Evolutionary conservation across 108 stramenopile species (phyloP), one percentile per base, ranked within the genome.

Genomic region (Cyclotella choctawhatcheeana): DNA sequence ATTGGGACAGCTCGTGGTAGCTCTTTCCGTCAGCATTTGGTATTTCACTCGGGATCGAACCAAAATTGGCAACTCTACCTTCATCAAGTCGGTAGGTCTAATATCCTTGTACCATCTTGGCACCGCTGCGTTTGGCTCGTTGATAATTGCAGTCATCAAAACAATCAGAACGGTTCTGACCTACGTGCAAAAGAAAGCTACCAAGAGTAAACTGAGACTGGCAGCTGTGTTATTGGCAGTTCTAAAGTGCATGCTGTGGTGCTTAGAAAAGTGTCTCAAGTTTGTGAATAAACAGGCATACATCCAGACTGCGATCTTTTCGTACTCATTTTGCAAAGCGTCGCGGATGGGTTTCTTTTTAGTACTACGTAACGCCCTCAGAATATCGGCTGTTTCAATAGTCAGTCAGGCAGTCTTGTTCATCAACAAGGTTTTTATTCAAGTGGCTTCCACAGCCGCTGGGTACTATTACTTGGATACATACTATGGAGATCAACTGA

Each of bases 271-370:
- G 40, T 87, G 83, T 54, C 63, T 98, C 68, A 88, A 90, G 64
- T 97, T 97, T 69, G 47, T 98, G 66, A 94, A 89, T 81, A 91
- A 95, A 63, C 91, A 97, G 80, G 97, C 96, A 0, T 97, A 95
- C 82, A 91, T 96, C 51, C 88, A 93, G 54, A 93, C 89, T 24
- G 96, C 97, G 10, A 95, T 98, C 64, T 96, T 92, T 66, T 93
- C 93, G 12, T 84, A 86, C 10, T 44, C 81, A 74, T 98, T 98
- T 85, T 94, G 93, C 69, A 77, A 67, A 40, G 84, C 86, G 21
- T 83, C 91, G 7, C 73, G 79, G 25, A 77, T 89, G 58, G 92
- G 89, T 40, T 96, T 96, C 73, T 86, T 82, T 64, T 73, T 98
- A 45, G 92, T 98, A 29, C 24, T 95, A 45, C 82, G 92, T 44